Percentiles rank a stretch among this genome's conserved stretches.
These are phyloP conservation scores for Carex scoparia DNA, from an alignment of 176 grass and related monocot genomes.

Conservation along the genomic window DNA sequence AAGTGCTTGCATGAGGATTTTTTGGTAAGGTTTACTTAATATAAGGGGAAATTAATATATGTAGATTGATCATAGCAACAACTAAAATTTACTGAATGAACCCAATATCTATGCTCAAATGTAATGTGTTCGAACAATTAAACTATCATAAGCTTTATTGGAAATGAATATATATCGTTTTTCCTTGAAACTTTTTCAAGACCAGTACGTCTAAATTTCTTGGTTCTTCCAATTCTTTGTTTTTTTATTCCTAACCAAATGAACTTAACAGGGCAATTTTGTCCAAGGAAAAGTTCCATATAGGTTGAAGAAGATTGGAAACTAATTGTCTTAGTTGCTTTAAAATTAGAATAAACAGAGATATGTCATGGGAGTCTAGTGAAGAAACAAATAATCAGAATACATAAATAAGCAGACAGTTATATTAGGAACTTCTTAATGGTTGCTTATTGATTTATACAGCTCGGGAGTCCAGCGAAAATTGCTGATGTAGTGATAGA, in stretches of 20 bases:
- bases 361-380: background rate
- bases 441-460: conserved; percentile 10
- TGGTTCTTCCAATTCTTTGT: background rate
- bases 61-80: background rate
- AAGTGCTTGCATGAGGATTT: conserved; percentile 58
- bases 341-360: background rate
- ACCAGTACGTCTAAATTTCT: background rate
- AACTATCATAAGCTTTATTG: background rate
- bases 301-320: background rate
- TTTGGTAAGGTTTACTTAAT: conserved; percentile 38
- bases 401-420: conserved; percentile 14
- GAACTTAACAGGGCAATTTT: background rate
- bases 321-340: background rate
- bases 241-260: background rate
- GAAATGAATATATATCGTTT: background rate
- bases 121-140: background rate
- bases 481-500: conserved; percentile 18
- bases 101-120: background rate
- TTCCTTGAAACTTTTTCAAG: background rate
- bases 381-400: background rate
- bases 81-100: background rate
- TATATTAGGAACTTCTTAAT: conserved; percentile 15
- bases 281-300: background rate
- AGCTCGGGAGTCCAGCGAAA: conserved; percentile 56
- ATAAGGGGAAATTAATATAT: background rate